Base-by-base conservation (phyloP, 2,329 filamentous ascomycete species). In the Aureobasidium lini region DNA sequence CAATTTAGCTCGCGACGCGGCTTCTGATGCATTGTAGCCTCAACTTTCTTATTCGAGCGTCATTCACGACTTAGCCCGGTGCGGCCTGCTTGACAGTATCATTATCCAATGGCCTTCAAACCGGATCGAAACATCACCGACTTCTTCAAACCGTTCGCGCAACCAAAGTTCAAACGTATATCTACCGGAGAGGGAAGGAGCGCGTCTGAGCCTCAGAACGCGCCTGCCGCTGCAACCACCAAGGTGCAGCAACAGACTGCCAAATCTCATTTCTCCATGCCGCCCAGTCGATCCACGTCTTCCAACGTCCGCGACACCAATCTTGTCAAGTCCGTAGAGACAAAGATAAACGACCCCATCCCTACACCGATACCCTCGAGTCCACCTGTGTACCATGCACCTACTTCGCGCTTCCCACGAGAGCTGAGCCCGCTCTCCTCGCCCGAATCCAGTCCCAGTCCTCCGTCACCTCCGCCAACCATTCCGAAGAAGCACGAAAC, bases 131-230 rank as follows among this genome's bases (percentile, higher is more conserved):
- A 6, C 29, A 76, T 81, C 34, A 72, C 70, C 9, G 74, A 77
- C 57, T 81, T 77, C 64, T 81, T 82, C 67, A 74, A 72, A 48
- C 72, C 73, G 2, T 75, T 72, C 53, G 58, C 66, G 31, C 64
- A 69, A 4, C 67, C 67, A 5, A 65, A 64, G 46, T 61, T 36
- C 29, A 68, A 67, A n/a, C 39, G 18, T 8, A 47, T 40, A 23
- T 23, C 23, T 16, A 13, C 18, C 23, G 15, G 18, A 18, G 54
- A 57, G 10, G 54, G 37, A 44, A 49, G 37, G 46, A 59, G 56
- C 56, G 37, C 18, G 46, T 59, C 56, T 8, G 47, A 44, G 39
- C 50, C 37, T 9, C 50, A 43, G n/a, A 57, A 62, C 60, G 57
- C 46, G 64, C 66, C 31, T 66, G 64, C n/a, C 61, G 56, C 13